Base-by-base conservation (phyloP, 306 rosid genomes). In the Elaeagnus macrophylla region DNA sequence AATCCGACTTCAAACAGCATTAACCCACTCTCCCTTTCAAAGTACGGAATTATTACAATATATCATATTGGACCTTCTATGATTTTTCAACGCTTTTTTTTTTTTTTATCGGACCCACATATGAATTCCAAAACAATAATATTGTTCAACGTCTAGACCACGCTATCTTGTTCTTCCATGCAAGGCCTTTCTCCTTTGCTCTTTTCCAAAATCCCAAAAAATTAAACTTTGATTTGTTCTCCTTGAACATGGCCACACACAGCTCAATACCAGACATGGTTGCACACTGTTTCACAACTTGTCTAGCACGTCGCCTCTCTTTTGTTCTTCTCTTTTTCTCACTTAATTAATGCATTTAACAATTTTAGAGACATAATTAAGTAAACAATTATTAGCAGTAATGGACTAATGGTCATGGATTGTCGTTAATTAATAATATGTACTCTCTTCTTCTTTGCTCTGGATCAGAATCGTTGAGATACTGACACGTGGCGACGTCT, bases 401-500 rank as follows among this genome's bases (percentile, higher is more conserved):
- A 62, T 56, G 10, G 9, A 5, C 45, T 51, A 51, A 62, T 56
- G 10, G 9, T 13, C 45, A 59, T 6, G 46, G 54, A 39, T 42
- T 40, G 7, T 12, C 39, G 57, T 58, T 44, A 53, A 59, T 12
- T 51, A 44, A 36, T 32, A 51, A 14, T 74, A 74, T 74, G 74
- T 74, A 68, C 12, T 46, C 18, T 42, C 1, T 10, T 10, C 48
- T 15, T 45, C 14, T 12, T 38, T 16, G 7, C 47, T 14, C 36
- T 11, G 9, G 19, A 18, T 82, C 63, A 89, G 85, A 71, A 93
- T 69, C 99, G 96, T 69, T 93, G 96, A 0, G 97, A 91, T 41
- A 84, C 69, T 0, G 97, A 91, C 57, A 84, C 78, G 85, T 91
- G 95, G 54, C 93, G 93, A 10, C 96, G 85, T 65, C 86, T 72